Base-by-base conservation (phyloP, 225 moss, liverwort and hornwort species). In the Climacium dendroides region DNA sequence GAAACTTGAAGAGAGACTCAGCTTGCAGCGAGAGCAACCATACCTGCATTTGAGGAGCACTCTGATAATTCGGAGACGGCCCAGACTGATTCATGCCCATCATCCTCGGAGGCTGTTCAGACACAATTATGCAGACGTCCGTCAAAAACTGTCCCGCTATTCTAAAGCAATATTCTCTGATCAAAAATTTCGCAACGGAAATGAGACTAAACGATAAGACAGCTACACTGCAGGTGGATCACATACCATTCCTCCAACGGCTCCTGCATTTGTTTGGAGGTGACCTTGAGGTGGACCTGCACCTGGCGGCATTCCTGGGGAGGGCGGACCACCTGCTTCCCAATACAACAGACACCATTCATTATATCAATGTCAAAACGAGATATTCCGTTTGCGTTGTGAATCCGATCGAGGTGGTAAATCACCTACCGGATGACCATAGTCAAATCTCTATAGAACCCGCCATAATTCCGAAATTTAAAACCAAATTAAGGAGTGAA, bases 1-100 rank as follows among this genome's bases (percentile, higher is more conserved):
- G 25, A 60, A 52, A 57, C 57, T 86, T 35, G 52, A 65, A 80
- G 57, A 81, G 39, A 66, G 16, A 76, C 74, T 65, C 28, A 47
- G 78, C 74, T 79, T 7, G 78, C 59, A 67, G 52, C 23, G 10
- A 32, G 29, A 82, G 60, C 81, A 81, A 76, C 30, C 87, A 81
- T 89, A 98, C 98, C 96, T 96, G 96, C 93, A 98, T 95, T 95
- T 91, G 96, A 70, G 96, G 95, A 34, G 95, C 96, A 87, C 95
- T 93, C 86, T 94, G 94, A 81, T 94, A 98, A 85, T 92, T 97
- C 84, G 96, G 95, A 45, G 96, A 92, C 59, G 94, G 92, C 81
- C 98, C 98, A 67, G 96, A 92, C 61, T 92, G 98, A 78, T 94
- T 95, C 94, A 96, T 89, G 80, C 97, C 96, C 92, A 96, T 95